A percentile compares a stretch with the other conserved stretches of the same genome.
These are phyloP conservation scores for Graphilbum ipis-grandicollis DNA, from an alignment of 2,329 filamentous ascomycete genomes.

Conservation along the genomic window DNA sequence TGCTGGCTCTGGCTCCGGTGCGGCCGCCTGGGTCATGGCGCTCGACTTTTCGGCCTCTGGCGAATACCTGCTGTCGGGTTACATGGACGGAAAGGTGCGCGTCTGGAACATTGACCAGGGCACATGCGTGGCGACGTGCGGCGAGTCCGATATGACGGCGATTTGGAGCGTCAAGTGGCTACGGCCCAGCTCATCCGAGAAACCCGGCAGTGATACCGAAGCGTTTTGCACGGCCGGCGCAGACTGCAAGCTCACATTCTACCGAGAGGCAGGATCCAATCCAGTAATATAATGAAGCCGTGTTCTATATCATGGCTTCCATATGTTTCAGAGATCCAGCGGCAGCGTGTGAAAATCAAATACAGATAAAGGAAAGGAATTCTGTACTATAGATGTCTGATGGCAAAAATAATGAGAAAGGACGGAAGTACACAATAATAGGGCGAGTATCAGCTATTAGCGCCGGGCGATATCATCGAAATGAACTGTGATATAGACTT, in stretches of 20 bases:
- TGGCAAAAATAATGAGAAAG: no score
- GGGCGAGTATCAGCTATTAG: no score
- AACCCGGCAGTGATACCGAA: constrained; percentile 26
- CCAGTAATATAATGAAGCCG: constrained; percentile 8
- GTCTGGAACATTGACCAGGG: constrained; percentile 83
- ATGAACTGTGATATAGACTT: no score
- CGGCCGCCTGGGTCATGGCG: constrained; percentile 64
- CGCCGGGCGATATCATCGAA: no score
- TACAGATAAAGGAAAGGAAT: no score
- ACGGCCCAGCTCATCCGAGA: constrained; percentile 43
- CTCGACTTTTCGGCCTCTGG: constrained; percentile 89
- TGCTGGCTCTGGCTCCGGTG: no score
- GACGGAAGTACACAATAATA: no score
- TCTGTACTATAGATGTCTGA: no score
- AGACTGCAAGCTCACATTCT: constrained; percentile 61
- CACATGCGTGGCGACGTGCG: constrained; percentile 81
- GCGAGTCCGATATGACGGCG: constrained; percentile 66
- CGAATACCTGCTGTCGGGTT: constrained; percentile 75
- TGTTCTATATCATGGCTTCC: no score
- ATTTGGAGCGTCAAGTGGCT: constrained; percentile 78
- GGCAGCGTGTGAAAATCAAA: no score
- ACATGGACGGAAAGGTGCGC: constrained; percentile 87
- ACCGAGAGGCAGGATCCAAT: constrained; percentile 47
- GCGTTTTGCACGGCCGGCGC: constrained; percentile 67
- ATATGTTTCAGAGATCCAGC: no score